Evolutionary conservation across 2,329 filamentous ascomycete genomes (phyloP).

Genomic region (Oidium heveae): DNA sequence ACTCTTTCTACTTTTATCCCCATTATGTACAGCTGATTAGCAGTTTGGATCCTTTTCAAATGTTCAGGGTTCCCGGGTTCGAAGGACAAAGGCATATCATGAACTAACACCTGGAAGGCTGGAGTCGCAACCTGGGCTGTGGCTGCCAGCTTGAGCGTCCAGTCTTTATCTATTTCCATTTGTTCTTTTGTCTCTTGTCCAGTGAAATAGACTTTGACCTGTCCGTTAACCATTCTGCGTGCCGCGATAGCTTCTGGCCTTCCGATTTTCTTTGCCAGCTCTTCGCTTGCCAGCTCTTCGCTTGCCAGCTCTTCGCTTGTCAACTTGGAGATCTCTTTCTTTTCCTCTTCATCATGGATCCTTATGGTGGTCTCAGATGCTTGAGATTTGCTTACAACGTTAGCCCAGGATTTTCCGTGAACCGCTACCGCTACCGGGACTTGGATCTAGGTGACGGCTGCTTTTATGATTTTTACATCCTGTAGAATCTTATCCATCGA

Average conservation of each 20-base stretch:
- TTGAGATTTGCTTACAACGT: not conserved
- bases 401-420: not conserved
- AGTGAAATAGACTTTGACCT: not conserved
- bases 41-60: not conserved
- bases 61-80: not conserved
- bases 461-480: not conserved
- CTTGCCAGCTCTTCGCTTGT: not conserved
- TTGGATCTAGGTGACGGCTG: not conserved
- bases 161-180: not conserved
- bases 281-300: not conserved
- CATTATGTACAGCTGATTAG: not conserved
- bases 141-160: not conserved
- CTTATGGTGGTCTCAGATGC: not conserved
- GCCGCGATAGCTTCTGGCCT: not conserved
- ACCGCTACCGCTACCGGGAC: not conserved
- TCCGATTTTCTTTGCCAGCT: not conserved
- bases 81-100: not conserved
- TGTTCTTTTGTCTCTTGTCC: not conserved
- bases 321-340: not conserved
- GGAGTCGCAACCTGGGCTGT: not conserved
- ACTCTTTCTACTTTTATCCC: not conserved
- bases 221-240: not conserved
- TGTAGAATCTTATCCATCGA: not conserved
- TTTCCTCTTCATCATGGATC: not conserved
- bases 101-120: not conserved